phyloP scores from a whole-genome alignment of 106 monocot species.

The Apostasia ramifera region DNA sequence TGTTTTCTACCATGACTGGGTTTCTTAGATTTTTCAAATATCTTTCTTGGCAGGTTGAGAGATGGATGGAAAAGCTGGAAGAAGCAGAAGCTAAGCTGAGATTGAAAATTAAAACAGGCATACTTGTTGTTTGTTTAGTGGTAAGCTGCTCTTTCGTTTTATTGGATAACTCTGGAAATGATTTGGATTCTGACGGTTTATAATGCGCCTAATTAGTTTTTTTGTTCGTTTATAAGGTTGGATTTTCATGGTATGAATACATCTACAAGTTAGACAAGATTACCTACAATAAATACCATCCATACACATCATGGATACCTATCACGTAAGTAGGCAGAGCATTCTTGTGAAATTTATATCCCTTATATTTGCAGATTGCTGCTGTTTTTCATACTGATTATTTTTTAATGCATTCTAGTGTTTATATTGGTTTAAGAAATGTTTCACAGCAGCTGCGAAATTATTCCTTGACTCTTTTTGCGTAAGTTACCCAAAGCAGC shows the following conservation, averaged over 20 bases:
- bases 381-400: background rate
- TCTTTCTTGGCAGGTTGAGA: slow-evolving; percentile 53
- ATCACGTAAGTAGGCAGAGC: slow-evolving; percentile 53
- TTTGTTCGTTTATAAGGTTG: slow-evolving; percentile 42
- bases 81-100: slow-evolving; percentile 67
- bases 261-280: slow-evolving; percentile 95
- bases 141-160: slow-evolving; percentile 21
- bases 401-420: slow-evolving; percentile 24
- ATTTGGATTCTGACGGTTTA: background rate
- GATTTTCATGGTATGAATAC: slow-evolving; percentile 88
- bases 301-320: slow-evolving; percentile 98
- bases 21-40: background rate
- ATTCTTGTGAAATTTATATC: background rate
- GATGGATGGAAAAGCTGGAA: slow-evolving; percentile 95
- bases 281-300: slow-evolving; percentile 85
- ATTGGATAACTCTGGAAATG: background rate
- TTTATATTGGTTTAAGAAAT: slow-evolving; percentile 90
- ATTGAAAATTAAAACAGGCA: slow-evolving; percentile 49
- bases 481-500: slow-evolving; percentile 37
- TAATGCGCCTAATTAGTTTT: background rate
- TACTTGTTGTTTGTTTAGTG: slow-evolving; percentile 45
- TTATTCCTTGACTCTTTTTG: slow-evolving; percentile 80
- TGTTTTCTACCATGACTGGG: background rate
- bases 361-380: background rate
- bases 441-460: slow-evolving; percentile 66